Base-by-base conservation (phyloP, 2,329 filamentous ascomycete genomes). In the Xylaria sp. region DNA sequence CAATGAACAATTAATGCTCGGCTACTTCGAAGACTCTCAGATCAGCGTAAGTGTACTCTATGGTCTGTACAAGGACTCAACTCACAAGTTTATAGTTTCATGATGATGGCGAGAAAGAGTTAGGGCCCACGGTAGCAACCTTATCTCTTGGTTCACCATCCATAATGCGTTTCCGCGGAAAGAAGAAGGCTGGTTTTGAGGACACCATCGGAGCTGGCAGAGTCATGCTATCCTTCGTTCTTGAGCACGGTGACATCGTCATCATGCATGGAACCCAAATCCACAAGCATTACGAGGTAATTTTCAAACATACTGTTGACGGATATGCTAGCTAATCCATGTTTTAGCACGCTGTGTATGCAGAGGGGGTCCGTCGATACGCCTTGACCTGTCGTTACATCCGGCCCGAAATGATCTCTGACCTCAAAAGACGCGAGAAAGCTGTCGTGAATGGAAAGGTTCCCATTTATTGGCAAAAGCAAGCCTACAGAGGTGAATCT, bases 241-340 rank as follows among this genome's bases (percentile, higher is more conserved):
- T 92, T 3, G 80, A 83, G 8, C 89, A 92, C 74, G 90, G 89
- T 0, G 89, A 91, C 73, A 84, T 91, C 12, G 83, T 89, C 2
- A 79, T 91, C 20, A 91, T 91, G 89, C 84, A 89, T 70, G 89
- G 89, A 0, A 79, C 79, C 0, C 78, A 80, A 0, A 86, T 92
- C 13, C 90, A 92, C 72, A 80, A 83, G 70, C 81, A 83, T 23
- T 89, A 89, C 63, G 87, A 90, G 70, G 84, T 84, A 71, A 71
- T 70, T 80, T 76, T 25, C 9, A 8, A 20, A 30, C 3, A 3
- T 32, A 34, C 5, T 18, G 1, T 20, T 58, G 2, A 1, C n/a
- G 43, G 0, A 6, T 3, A 15, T 25, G 10, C 15, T 4, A 48
- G 36, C 60, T 71, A 57, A 72, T 20, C 4, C 12, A 8, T 13